Conservation (phyloP, 352 stramenopile species). For the Phytophthora quininea region DNA sequence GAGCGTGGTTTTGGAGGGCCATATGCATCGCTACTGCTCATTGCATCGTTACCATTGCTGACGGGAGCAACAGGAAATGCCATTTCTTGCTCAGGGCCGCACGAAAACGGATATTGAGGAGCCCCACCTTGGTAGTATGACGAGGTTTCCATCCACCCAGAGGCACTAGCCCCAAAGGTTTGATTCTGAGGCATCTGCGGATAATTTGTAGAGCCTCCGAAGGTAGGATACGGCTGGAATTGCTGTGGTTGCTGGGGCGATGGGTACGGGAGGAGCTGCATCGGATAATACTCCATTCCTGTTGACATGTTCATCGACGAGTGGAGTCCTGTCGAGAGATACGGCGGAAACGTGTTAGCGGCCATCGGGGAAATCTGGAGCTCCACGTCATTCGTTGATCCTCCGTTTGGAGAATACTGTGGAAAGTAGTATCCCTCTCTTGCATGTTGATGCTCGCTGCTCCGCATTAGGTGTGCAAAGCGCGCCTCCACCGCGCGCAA, state of each 20-base stretch:
- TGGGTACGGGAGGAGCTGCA: slow-evolving; percentile 34
- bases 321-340: slow-evolving; percentile 19
- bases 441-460: slow-evolving; percentile 40
- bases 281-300: slow-evolving; percentile 36
- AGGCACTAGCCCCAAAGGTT: slow-evolving; percentile 25
- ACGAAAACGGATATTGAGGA: slow-evolving; percentile 35
- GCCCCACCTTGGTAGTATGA: slow-evolving; percentile 32
- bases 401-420: slow-evolving; percentile 18
- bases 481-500: slow-evolving; percentile 74
- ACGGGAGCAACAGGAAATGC: slow-evolving; percentile 18
- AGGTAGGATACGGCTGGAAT: slow-evolving; percentile 34
- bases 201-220: slow-evolving; percentile 19
- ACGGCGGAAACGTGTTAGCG: slow-evolving; percentile 11
- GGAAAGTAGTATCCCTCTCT: slow-evolving; percentile 27
- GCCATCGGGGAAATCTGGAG: slow-evolving; percentile 20
- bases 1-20: slow-evolving; percentile 21
- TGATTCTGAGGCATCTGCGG: slow-evolving; percentile 31
- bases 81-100: slow-evolving; percentile 27
- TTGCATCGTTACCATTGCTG: slow-evolving; percentile 10
- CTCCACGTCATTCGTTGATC: slow-evolving; percentile 3
- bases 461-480: slow-evolving; percentile 85
- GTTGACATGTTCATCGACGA: slow-evolving; percentile 13
- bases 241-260: slow-evolving; percentile 23
- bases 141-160: slow-evolving; percentile 31
- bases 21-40: not conserved